Evolutionary conservation across 2,329 filamentous ascomycete genomes (phyloP).

Genomic region (Knoxdaviesia capensis): DNA sequence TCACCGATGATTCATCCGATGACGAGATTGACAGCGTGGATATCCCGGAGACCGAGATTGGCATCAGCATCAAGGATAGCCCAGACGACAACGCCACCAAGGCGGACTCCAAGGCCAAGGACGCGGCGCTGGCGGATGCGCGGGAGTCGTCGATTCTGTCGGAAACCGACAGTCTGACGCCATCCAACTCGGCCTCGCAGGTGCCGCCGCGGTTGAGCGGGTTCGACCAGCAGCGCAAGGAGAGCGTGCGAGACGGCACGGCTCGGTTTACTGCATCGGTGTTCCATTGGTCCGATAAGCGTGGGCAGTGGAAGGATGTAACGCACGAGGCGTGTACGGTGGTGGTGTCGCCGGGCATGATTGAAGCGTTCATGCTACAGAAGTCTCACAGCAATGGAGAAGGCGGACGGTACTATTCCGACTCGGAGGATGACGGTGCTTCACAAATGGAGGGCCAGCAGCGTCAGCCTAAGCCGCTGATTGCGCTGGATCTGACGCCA

Average conservation of each 20-base stretch:
- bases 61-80: conserved; percentile 31
- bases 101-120: conserved; percentile 8
- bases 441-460: conserved; percentile 5
- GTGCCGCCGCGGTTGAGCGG: conserved; percentile 18
- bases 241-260: conserved; percentile 3
- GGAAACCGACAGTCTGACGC: conserved; percentile 38
- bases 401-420: conserved; percentile 16
- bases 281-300: conserved; percentile 41
- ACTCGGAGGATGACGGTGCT: conserved; percentile 2
- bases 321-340: conserved; percentile 30
- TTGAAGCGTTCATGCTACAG: conserved; percentile 24
- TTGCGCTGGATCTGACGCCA: conserved; percentile 73
- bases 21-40: conserved; percentile 40
- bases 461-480: conserved; percentile 21
- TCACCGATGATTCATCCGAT: conserved; percentile 18
- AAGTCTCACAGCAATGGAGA: conserved; percentile 5
- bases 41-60: conserved; percentile 36
- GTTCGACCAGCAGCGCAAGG: conserved; percentile 2
- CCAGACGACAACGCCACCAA: conserved; percentile 12
- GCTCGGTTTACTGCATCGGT: conserved; percentile 31
- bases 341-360: conserved; percentile 33
- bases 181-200: conserved; percentile 70
- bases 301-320: conserved; percentile 39
- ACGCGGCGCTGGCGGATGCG: conserved; percentile 20
- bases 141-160: too few species aligned